Evolutionary conservation across 2,329 filamentous ascomycete species (phyloP).

Genomic region (Claviceps purpurea): DNA sequence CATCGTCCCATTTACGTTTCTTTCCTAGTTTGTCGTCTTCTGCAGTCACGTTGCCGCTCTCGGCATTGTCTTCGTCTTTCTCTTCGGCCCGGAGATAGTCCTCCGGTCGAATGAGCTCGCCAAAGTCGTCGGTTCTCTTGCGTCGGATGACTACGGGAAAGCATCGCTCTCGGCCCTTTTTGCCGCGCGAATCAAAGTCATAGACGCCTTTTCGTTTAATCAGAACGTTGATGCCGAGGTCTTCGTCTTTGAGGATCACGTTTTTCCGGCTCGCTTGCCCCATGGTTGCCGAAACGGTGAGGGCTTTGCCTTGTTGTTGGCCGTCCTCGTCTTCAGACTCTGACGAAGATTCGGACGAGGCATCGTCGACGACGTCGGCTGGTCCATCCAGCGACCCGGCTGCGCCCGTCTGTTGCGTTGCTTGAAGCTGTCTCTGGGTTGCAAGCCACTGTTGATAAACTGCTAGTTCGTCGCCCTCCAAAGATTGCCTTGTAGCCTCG

Average conservation of each 20-base stretch:
- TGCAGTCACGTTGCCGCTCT: slow-evolving; percentile 24
- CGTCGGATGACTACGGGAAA: slow-evolving; percentile 77
- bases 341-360: slow-evolving; percentile 73
- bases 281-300: slow-evolving; percentile 78
- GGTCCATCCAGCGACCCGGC: slow-evolving; percentile 55
- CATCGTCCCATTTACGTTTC: slow-evolving; percentile 88
- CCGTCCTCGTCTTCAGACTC: slow-evolving; percentile 80
- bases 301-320: slow-evolving; percentile 79
- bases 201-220: slow-evolving; percentile 81
- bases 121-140: slow-evolving; percentile 78
- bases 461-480: slow-evolving; percentile 63
- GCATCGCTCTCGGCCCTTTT: slow-evolving; percentile 83
- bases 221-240: slow-evolving; percentile 82
- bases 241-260: slow-evolving; percentile 73
- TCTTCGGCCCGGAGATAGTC: slow-evolving; percentile 91
- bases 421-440: slow-evolving; percentile 75
- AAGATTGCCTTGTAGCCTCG: slow-evolving; percentile 47
- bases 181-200: slow-evolving; percentile 83
- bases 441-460: slow-evolving; percentile 89
- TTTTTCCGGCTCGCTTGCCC: slow-evolving; percentile 78
- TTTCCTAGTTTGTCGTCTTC: slow-evolving; percentile 60
- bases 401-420: slow-evolving; percentile 59
- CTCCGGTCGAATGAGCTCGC: slow-evolving; percentile 83
- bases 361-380: slow-evolving; percentile 66
- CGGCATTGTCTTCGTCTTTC: slow-evolving; percentile 60